Percentiles rank a stretch among this genome's conserved stretches.
These are phyloP conservation scores for Fallopia convolvulus DNA, from an alignment of 148 eudicot species.

Conservation along the genomic window DNA sequence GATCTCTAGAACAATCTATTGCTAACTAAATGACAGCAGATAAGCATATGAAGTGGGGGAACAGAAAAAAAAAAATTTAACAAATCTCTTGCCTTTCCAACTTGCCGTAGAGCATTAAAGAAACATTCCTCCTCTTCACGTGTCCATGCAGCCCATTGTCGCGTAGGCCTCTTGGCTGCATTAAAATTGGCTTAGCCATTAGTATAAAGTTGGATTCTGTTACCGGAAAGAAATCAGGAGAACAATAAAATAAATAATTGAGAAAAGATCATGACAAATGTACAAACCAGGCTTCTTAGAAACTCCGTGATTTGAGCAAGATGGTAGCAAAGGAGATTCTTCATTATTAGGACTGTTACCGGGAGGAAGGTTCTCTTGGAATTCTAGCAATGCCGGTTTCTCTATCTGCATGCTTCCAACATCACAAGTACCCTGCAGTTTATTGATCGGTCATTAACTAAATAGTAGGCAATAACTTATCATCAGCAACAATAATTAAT, in stretches of 20 bases:
- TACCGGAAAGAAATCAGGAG: background rate
- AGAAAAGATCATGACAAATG: slow-evolving; percentile 8
- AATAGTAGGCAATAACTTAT: background rate
- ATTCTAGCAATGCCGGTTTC: slow-evolving; percentile 18
- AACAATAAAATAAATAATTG: background rate
- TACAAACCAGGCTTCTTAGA: slow-evolving; percentile 26
- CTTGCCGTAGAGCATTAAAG: slow-evolving; percentile 93
- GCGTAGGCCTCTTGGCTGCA: slow-evolving; percentile 66
- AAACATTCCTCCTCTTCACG: slow-evolving; percentile 96
- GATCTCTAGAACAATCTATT: slow-evolving; percentile 12
- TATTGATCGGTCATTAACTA: slow-evolving; percentile 6
- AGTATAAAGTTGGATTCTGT: slow-evolving; percentile 11
- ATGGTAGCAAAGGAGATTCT: slow-evolving; percentile 17
- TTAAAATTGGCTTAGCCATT: slow-evolving; percentile 15
- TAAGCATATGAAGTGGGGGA: background rate
- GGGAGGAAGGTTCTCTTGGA: slow-evolving; percentile 20
- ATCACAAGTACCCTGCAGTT: slow-evolving; percentile 15
- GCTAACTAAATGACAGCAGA: background rate
- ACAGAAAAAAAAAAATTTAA: background rate
- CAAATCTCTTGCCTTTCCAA: slow-evolving; percentile 67
- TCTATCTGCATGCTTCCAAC: slow-evolving; percentile 29
- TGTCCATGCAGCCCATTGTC: slow-evolving; percentile 99
- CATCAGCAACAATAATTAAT: background rate
- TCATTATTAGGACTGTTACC: slow-evolving; percentile 14
- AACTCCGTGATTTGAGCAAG: slow-evolving; percentile 19